Percentiles rank a stretch among this genome's conserved stretches.
Conservation (phyloP, 805 yeast genomes). For the Yarrowia phangngaensis region DNA sequence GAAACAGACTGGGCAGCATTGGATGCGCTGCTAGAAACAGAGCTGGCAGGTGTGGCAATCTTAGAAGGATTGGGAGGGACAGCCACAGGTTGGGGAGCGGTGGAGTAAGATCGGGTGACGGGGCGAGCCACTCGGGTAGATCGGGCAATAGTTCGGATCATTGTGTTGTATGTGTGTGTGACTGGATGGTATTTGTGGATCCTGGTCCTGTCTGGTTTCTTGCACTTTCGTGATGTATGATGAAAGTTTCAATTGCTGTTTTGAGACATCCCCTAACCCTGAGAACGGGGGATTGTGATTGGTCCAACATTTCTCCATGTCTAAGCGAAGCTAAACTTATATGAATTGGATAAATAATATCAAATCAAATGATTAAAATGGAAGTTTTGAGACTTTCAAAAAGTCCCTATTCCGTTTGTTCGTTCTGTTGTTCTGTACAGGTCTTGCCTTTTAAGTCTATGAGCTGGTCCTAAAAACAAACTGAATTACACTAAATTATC, state of each 20-base stretch:
- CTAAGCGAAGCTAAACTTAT: too few species aligned
- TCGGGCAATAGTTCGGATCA: slow-evolving; percentile 26
- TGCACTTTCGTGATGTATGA: slow-evolving; percentile 23
- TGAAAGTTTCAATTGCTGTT: slow-evolving; percentile 1
- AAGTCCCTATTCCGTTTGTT: too few species aligned
- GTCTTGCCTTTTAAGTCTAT: too few species aligned
- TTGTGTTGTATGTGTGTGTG: too few species aligned
- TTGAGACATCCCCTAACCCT: slow-evolving; percentile 8
- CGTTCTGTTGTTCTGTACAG: too few species aligned
- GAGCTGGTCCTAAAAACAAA: too few species aligned
- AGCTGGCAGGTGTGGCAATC: slow-evolving; percentile 6
- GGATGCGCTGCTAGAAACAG: not conserved
- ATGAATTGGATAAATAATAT: too few species aligned
- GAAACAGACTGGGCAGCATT: slow-evolving; percentile 11
- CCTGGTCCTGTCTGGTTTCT: slow-evolving; percentile 4
- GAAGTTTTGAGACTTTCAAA: too few species aligned
- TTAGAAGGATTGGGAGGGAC: slow-evolving; percentile 26
- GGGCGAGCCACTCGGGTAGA: slow-evolving; percentile 19
- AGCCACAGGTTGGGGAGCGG: slow-evolving; percentile 25
- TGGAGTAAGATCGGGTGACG: slow-evolving; percentile 18
- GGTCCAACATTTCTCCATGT: too few species aligned
- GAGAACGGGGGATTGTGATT: slow-evolving; percentile 10
- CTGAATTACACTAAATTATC: too few species aligned
- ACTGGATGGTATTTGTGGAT: not conserved
- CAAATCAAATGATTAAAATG: too few species aligned